Conservation (phyloP, 345 rosid genomes). For the Moricandia arvensis region DNA sequence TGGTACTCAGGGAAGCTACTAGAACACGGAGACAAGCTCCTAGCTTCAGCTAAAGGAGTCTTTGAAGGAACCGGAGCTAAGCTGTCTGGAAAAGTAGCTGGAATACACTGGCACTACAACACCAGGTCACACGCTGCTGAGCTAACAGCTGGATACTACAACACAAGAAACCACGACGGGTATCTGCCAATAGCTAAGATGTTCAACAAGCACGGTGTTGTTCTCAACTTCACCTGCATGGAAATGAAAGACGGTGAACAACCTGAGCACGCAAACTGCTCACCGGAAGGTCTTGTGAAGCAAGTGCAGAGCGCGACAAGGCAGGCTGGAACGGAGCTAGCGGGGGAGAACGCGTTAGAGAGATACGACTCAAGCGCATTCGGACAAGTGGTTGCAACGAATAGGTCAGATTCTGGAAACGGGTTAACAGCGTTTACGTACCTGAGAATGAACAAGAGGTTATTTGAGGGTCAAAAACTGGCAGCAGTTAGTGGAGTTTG, state of each 20-base stretch:
- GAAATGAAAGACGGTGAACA: constrained; percentile 86
- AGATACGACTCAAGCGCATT: constrained; percentile 74
- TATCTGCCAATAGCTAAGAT: constrained; percentile 74
- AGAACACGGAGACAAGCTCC: constrained; percentile 74
- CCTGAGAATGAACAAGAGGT: constrained; percentile 80
- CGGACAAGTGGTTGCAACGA: constrained; percentile 71
- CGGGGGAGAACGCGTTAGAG: constrained; percentile 92
- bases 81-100: constrained; percentile 83
- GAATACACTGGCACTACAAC: constrained; percentile 97
- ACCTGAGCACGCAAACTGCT: constrained; percentile 69
- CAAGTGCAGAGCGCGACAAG: constrained; percentile 79
- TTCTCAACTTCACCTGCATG: constrained; percentile 95
- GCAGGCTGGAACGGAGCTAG: constrained; percentile 61
- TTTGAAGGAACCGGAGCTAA: constrained; percentile 68
- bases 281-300: constrained; percentile 83
- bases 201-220: constrained; percentile 64
- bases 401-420: constrained; percentile 68
- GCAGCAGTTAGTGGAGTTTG: constrained; percentile 78
- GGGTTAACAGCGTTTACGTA: constrained; percentile 85
- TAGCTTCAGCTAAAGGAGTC: constrained; percentile 65
- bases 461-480: constrained; percentile 82
- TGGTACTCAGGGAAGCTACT: constrained; percentile 85
- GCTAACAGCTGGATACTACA: constrained; percentile 85
- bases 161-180: constrained; percentile 75
- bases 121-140: constrained; percentile 97